phyloP scores from a whole-genome alignment of 768 basidiomycete species.

The Lactarius hatsudake region DNA sequence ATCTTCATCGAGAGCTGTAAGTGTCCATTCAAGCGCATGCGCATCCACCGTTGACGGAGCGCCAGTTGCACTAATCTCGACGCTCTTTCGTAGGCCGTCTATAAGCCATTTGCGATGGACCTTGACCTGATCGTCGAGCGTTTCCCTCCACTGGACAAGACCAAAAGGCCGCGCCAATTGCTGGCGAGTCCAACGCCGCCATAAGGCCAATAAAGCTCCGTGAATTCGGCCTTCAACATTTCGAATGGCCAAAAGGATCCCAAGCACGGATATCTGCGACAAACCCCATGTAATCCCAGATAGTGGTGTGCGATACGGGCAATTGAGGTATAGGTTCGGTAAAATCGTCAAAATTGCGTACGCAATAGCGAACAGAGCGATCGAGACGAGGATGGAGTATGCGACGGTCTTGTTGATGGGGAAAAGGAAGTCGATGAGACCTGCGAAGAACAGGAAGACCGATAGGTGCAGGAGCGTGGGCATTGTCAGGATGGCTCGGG shows the following conservation, averaged over 20 bases:
- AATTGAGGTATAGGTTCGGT: background rate
- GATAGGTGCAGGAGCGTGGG: slow-evolving; percentile 6
- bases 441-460: slow-evolving; percentile 13
- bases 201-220: background rate
- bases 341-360: slow-evolving; percentile 2
- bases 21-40: background rate
- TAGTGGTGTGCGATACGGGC: background rate
- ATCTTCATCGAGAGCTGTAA: slow-evolving; percentile 4
- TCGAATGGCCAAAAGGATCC: background rate
- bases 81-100: background rate
- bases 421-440: slow-evolving; percentile 23
- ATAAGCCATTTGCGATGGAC: background rate
- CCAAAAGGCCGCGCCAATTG: background rate
- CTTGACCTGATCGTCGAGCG: background rate
- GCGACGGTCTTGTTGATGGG: slow-evolving; percentile 14
- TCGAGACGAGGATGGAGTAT: slow-evolving; percentile 5
- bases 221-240: background rate
- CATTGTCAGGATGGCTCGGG: background rate
- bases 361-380: background rate
- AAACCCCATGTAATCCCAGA: slow-evolving; percentile 3
- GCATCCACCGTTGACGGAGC: background rate
- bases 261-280: background rate
- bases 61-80: background rate
- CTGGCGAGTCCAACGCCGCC: background rate
- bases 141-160: background rate